Percentiles rank a stretch among this genome's conserved stretches.
Evolutionary conservation across 768 basidiomycete species (phyloP).

Genomic region (Pleurotus djamor): DNA sequence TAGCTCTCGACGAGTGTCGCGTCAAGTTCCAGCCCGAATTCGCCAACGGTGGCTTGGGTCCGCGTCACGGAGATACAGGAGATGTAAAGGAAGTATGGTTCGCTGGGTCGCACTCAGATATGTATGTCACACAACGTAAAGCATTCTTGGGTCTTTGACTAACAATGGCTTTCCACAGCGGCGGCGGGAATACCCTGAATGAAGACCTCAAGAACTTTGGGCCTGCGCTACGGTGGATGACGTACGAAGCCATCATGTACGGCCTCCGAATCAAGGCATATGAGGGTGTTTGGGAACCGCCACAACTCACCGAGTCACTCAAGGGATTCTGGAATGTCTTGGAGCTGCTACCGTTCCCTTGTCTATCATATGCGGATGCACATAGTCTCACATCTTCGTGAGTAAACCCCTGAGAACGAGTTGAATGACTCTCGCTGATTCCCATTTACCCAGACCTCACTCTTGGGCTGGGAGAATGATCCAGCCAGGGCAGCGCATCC

Average conservation of each 20-base stretch:
- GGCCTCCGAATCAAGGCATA: background rate
- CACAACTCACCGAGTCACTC: background rate
- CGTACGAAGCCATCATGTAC: background rate
- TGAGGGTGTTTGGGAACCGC: background rate
- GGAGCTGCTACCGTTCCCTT: background rate
- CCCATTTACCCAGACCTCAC: too few relatives aligned
- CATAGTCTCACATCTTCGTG: too few relatives aligned
- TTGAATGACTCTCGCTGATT: too few relatives aligned
- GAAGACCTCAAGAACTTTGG: background rate
- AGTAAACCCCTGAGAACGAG: too few relatives aligned
- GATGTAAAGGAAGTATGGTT: constrained; percentile 42
- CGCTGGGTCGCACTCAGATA: constrained; percentile 34
- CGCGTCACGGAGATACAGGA: constrained; percentile 6
- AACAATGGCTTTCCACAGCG: too few relatives aligned
- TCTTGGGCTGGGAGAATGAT: too few relatives aligned
- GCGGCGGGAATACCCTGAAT: constrained; percentile 1
- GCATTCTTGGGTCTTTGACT: too few relatives aligned
- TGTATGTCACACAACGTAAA: too few relatives aligned
- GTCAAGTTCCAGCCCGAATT: constrained; percentile 44
- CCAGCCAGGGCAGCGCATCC: too few relatives aligned
- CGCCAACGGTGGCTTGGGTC: constrained; percentile 19
- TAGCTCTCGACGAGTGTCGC: constrained; percentile 43
- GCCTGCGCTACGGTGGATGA: constrained; percentile 3
- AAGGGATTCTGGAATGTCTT: background rate
- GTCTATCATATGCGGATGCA: too few relatives aligned